These are phyloP conservation scores for Aspergillus vadensis DNA, from an alignment of 2,329 filamentous ascomycete genomes.

Conservation along the genomic window DNA sequence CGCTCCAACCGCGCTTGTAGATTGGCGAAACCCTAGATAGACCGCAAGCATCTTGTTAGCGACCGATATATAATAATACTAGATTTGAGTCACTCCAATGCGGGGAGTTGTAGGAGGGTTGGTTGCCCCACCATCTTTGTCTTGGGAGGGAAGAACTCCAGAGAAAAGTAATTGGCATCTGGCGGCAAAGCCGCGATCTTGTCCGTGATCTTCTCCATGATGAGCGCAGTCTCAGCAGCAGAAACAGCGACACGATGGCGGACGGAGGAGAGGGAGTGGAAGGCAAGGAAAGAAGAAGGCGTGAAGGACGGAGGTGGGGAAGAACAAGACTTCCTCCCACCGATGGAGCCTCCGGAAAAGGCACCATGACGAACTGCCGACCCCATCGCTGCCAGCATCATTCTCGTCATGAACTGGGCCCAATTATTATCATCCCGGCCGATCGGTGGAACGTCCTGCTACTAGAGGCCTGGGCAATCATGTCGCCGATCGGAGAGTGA, in stretches of 20 bases:
- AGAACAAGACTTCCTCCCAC: constrained; percentile 1
- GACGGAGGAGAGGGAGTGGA: constrained; percentile 15
- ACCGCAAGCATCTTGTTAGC: constrained; percentile 24
- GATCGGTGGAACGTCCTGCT: neutral
- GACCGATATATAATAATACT: constrained; percentile 8
- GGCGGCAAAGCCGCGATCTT: constrained; percentile 89
- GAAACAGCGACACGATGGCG: constrained; percentile 5
- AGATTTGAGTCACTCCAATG: constrained; percentile 13
- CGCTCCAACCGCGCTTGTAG: constrained; percentile 89
- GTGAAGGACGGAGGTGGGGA: constrained; percentile 27
- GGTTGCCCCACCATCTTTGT: constrained; percentile 70
- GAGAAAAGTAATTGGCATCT: constrained; percentile 83
- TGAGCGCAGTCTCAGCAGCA: constrained; percentile 12
- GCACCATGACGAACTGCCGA: constrained; percentile 9
- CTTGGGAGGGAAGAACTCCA: constrained; percentile 99
- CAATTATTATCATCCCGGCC: neutral
- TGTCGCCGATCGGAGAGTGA: neutral
- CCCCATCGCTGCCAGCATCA: neutral
- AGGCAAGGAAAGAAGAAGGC: constrained; percentile 23
- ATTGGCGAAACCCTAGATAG: constrained; percentile 76
- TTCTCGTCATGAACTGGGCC: neutral
- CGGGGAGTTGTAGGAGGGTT: constrained; percentile 24
- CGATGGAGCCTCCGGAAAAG: constrained; percentile 8
- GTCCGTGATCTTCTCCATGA: constrained; percentile 87
- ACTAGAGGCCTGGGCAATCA: neutral